These are phyloP conservation scores for Hyphodiscus sp. DNA, from an alignment of 2,329 filamentous ascomycete genomes.

Conservation along the genomic window DNA sequence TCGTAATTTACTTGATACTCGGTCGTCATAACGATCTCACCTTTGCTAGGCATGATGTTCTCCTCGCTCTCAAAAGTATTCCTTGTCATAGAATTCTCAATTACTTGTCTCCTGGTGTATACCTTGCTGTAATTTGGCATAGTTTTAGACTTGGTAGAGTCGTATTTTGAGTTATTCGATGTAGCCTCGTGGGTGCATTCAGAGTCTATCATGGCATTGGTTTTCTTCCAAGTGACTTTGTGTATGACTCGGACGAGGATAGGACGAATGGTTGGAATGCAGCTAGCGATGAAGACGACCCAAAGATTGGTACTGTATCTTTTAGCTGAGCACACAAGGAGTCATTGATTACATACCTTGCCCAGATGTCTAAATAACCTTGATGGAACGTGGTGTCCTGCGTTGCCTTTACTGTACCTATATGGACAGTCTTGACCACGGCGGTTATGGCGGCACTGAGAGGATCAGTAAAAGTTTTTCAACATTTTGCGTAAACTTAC, in stretches of 20 bases:
- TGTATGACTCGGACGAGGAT: neutral
- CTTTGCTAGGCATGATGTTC: constrained; percentile 7
- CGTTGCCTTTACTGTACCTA: constrained; percentile 7
- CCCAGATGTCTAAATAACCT: constrained; percentile 3
- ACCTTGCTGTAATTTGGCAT: constrained; percentile 7
- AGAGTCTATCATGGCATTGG: constrained; percentile 6
- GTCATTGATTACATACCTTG: no score
- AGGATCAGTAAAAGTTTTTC: no score
- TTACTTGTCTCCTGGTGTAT: constrained; percentile 7
- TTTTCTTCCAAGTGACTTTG: constrained; percentile 6
- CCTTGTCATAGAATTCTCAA: constrained; percentile 5
- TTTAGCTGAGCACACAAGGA: constrained; percentile 5
- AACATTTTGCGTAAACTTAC: no score
- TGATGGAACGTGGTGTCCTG: constrained; percentile 9
- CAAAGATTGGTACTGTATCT: constrained; percentile 13
- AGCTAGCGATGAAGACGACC: constrained; percentile 12
- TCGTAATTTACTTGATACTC: constrained; percentile 12
- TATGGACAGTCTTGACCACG: constrained; percentile 9
- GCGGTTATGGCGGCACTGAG: constrained; percentile 10
- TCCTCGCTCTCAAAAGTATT: constrained; percentile 10
- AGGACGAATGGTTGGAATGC: constrained; percentile 12
- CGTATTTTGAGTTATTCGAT: constrained; percentile 6
- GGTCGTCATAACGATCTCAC: constrained; percentile 10
- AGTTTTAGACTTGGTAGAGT: constrained; percentile 6
- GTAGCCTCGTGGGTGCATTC: constrained; percentile 9